These are phyloP conservation scores for Talaromyces nanjingensis DNA, from an alignment of 495 filamentous ascomycete genomes.

Conservation along the genomic window DNA sequence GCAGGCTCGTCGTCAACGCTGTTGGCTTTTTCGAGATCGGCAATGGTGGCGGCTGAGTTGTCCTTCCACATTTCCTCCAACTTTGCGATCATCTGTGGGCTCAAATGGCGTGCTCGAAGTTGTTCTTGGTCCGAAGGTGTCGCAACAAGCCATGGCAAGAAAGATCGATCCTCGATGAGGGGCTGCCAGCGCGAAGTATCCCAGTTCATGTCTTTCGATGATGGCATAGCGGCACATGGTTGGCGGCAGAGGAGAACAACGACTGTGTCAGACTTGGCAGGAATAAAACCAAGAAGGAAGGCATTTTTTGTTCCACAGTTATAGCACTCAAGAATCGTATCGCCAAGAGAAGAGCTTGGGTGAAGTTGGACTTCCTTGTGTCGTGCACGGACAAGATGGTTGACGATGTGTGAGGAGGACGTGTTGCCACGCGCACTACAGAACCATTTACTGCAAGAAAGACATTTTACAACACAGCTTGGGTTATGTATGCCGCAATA, in stretches of 20 bases:
- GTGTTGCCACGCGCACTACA: constrained; percentile 97
- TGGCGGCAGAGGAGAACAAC: constrained; percentile 96
- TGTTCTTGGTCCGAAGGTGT: constrained; percentile 91
- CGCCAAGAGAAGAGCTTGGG: constrained; percentile 87
- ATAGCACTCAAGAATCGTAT: constrained; percentile 97
- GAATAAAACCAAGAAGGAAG: constrained; percentile 98
- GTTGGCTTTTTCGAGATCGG: constrained; percentile 87
- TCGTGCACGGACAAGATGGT: constrained; percentile 92
- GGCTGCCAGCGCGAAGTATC: constrained; percentile 98
- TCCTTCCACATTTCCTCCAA: constrained; percentile 99
- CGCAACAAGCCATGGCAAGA: constrained; percentile 88
- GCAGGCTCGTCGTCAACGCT: constrained; percentile 93
- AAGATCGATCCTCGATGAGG: constrained; percentile 93
- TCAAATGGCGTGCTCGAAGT: constrained; percentile 87
- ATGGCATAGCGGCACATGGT: constrained; percentile 88
- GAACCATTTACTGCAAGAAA: constrained; percentile 97
- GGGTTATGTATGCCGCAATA: constrained; percentile 98
- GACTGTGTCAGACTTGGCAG: constrained; percentile 97
- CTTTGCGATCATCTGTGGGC: constrained; percentile 92
- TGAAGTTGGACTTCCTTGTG: constrained; percentile 99
- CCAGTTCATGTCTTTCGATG: constrained; percentile 99
- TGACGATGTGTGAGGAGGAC: constrained; percentile 95
- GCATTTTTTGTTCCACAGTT: constrained; percentile 99
- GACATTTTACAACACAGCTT: constrained; percentile 90
- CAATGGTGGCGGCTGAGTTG: constrained; percentile 79